A percentile compares a stretch with the other conserved stretches of the same genome.
Conservation (phyloP, 257 asterid species). For the Fraxinus americana region DNA sequence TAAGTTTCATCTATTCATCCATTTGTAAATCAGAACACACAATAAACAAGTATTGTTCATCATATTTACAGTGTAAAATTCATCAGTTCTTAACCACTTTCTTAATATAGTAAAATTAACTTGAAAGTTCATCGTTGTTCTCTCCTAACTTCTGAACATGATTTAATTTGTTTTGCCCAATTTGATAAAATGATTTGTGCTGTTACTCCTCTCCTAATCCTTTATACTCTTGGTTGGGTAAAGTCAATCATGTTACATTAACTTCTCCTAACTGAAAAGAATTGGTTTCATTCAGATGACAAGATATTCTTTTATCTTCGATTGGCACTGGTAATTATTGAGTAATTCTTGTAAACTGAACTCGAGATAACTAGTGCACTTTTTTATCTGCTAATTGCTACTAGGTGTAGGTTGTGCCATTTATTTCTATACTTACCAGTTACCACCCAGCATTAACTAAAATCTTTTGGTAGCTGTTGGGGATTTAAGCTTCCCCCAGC, state of each 20-base stretch:
- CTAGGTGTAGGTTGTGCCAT: neutral
- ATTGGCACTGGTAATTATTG: neutral
- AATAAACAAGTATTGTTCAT: too few relatives aligned
- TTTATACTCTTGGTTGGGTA: neutral
- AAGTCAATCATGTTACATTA: neutral
- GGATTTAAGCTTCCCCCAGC: too few relatives aligned
- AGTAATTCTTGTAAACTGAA: neutral
- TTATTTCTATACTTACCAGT: neutral
- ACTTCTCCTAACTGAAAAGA: neutral
- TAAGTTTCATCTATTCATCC: too few relatives aligned
- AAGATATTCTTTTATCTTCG: neutral
- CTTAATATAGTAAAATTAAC: slow-evolving; percentile 4
- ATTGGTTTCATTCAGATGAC: neutral
- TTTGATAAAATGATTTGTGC: neutral
- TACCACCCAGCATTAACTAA: neutral
- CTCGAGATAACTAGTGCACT: neutral
- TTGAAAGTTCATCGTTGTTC: neutral
- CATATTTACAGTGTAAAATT: too few relatives aligned
- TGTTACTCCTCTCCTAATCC: neutral
- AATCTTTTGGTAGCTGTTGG: neutral
- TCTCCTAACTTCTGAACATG: neutral
- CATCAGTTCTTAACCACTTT: neutral
- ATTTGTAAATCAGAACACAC: too few relatives aligned
- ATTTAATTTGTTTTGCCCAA: neutral
- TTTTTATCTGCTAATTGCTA: neutral